These are phyloP conservation scores for Debaryomyces hansenii DNA, from an alignment of 805 yeast species.

Conservation along the genomic window DNA sequence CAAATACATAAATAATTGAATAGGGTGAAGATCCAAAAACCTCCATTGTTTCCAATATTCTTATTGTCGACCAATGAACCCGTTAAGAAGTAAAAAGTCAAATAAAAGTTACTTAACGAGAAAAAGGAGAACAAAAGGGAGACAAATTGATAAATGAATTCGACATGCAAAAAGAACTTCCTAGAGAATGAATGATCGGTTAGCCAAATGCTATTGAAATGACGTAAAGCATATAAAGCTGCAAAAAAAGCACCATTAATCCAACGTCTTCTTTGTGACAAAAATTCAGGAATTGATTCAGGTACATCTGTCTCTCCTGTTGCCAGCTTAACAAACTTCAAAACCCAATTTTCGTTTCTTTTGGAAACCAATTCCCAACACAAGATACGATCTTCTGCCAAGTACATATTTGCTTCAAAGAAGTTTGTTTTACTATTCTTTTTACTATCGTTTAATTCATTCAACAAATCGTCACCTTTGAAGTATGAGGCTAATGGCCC, in stretches of 20 bases:
- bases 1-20: conserved; percentile 84
- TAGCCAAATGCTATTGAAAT: conserved; percentile 72
- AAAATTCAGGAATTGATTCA: conserved; percentile 78
- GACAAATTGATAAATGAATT: conserved; percentile 79
- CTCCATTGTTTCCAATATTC: conserved; percentile 63
- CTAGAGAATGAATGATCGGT: conserved; percentile 73
- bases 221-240: conserved; percentile 80
- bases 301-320: conserved; percentile 98
- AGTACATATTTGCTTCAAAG: conserved; percentile 93
- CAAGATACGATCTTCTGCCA: conserved; percentile 94
- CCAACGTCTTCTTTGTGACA: conserved; percentile 95
- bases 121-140: conserved; percentile 86
- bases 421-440: conserved; percentile 62
- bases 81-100: conserved; percentile 90
- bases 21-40: conserved; percentile 77
- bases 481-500: conserved; percentile 90
- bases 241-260: conserved; percentile 96
- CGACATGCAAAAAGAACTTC: conserved; percentile 70
- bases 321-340: conserved; percentile 89
- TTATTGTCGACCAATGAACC: conserved; percentile 63
- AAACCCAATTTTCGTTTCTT: conserved; percentile 77
- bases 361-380: conserved; percentile 97
- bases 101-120: conserved; percentile 85
- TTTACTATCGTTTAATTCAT: conserved; percentile 19
- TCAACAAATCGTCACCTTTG: conserved; percentile 70